Base-by-base conservation (phyloP, 1,139 yeast species). In the Pichia inconspicua region DNA sequence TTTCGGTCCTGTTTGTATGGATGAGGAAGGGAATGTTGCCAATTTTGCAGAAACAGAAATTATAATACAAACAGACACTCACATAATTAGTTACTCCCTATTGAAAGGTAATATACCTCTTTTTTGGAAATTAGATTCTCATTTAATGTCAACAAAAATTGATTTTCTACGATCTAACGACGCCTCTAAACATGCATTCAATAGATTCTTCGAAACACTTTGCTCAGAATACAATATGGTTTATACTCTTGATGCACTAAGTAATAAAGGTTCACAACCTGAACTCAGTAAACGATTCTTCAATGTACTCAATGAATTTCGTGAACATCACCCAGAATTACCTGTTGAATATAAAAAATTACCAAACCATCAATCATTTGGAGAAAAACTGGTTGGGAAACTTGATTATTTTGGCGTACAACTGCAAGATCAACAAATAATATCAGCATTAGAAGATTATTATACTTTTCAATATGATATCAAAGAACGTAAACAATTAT, bases 31-130 rank as follows among this genome's bases (percentile, higher is more conserved):
- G 0, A 71, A 74, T 38, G 84, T 80, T 6, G 73, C 89, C 1
- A 82, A 81, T 57, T 80, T 72, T 58, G 76, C 78, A 25, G 92
- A 84, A 59, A 74, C 84, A 1, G 92, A 84, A 60, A 60, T 82
- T 7, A 72, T 84, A 4, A 67, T 82, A 15, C 78, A 78, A 48
- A 75, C 81, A 5, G 72, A 74, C 36, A 64, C 65, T 15, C 74
- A 71, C 53, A 73, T 80, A 50, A 73, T 80, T 51, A 74, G 86
- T 2, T 82, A 82, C 55, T 72, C 78, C 1, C 74, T 81, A 44
- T 65, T 82, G 1, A 63, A 84, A 49, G 92, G 89, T 0, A 84
- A 84, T 61, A 82, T 80, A 2, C 92, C 94, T 0, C 65, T 82
- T 31, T 80, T 77, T 57, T 84, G 85, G 79, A 72, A 59, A 57